Percentiles rank a stretch among this genome's conserved stretches.
Conservation (phyloP, 2,329 filamentous ascomycete species). For the Penicillium glabrum region DNA sequence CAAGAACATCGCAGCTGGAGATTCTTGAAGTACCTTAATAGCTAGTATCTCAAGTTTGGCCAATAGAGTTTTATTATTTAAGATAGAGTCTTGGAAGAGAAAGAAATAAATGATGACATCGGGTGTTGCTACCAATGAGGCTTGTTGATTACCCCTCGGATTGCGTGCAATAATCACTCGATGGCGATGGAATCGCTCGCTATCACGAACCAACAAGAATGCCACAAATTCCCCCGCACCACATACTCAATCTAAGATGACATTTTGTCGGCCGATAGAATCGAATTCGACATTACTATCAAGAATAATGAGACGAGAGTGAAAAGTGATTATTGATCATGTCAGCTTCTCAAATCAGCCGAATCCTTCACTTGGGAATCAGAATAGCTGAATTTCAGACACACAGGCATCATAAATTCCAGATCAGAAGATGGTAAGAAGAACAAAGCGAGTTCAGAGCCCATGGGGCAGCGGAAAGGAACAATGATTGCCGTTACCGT, state of each 20-base stretch:
- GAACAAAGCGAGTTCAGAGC: no score
- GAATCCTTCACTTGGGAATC: no score
- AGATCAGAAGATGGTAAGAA: no score
- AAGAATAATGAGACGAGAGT: neutral
- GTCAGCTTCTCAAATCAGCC: no score
- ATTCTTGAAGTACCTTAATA: neutral
- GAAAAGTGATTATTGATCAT: no score
- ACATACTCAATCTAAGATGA: neutral
- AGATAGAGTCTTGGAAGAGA: neutral
- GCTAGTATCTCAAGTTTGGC: neutral
- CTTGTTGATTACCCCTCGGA: neutral
- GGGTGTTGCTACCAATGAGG: neutral
- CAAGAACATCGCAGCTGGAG: neutral
- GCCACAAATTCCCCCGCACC: neutral
- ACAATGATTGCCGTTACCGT: slow-evolving; percentile 55
- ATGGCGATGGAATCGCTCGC: neutral
- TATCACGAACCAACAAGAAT: neutral
- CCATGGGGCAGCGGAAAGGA: slow-evolving; percentile 39
- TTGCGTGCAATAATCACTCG: neutral
- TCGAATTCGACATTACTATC: neutral
- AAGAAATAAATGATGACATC: neutral
- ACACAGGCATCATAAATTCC: no score
- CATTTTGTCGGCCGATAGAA: neutral
- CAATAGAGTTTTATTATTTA: neutral
- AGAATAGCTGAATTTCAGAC: no score